Base-by-base conservation (phyloP, 78 protist genomes). In the Pigoraptor vietnamica region DNA sequence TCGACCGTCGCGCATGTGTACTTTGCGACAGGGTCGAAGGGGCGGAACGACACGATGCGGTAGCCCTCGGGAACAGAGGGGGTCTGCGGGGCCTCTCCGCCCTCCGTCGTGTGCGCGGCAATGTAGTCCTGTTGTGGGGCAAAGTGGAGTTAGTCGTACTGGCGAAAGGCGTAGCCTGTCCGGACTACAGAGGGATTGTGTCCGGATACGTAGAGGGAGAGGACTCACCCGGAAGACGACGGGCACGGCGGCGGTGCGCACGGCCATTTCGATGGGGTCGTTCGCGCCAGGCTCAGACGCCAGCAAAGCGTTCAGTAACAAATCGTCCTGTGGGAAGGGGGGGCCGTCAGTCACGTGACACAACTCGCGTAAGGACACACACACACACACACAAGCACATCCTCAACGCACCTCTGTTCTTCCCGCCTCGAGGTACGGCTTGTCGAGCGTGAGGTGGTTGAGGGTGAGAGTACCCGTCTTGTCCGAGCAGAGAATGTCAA, bases 381-480 rank as follows among this genome's bases (percentile, higher is more conserved):
- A 48, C 29, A 21, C 29, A 48, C 67, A 48, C 14, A 48, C 67
- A 48, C 67, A 48, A 6, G 14, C 67, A 48, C 67, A 48, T 14
- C 6, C 14, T 21, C 67, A 48, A 48, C 67, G 67, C 67, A 48
- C 67, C 67, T 48, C 67, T 14, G 67, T 48, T 6, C 67, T 21
- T 6, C 67, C 67, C 67, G 67, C 6, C 14, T 48, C 86, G 37
- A 37, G 37, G 89, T 25, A 24, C 93, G 95, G 23, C 0, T 34
- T 24, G 25, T 96, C 96, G 38, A 98, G 97, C 0, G 97, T 97
- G 95, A 98, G 97, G 39, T 93, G 39, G 94, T 97, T 97, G 37
- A 89, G 87, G 35, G 99, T 98, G 48, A 98, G 97, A 23, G 99
- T 98, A 56, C 99, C 99, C 24, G 99, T 98, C 92, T 98, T 98